Conservation (phyloP, 192 early-diverging fungal species). For the Endogone sp. region DNA sequence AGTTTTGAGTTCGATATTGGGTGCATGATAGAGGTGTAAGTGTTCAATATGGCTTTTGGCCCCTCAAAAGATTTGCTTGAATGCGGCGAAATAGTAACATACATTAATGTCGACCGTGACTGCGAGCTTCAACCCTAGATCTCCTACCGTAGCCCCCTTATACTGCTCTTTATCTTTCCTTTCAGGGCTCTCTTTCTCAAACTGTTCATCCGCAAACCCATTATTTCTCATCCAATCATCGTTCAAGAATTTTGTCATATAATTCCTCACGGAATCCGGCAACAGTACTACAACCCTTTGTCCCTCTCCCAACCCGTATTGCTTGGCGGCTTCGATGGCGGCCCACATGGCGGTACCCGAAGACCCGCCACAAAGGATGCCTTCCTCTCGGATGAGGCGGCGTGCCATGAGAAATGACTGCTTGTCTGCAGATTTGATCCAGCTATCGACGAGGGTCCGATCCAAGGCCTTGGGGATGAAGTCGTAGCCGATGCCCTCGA, state of each 20-base stretch:
- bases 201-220: conserved; percentile 83
- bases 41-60: neutral
- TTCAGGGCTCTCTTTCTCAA: conserved; percentile 57
- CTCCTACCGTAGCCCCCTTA: conserved; percentile 75
- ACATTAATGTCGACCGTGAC: conserved; percentile 75
- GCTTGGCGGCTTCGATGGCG: conserved; percentile 80
- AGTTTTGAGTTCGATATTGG: no score
- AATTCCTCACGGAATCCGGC: conserved; percentile 98
- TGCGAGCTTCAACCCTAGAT: conserved; percentile 79
- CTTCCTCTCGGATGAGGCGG: conserved; percentile 94
- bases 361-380: conserved; percentile 94
- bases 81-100: neutral
- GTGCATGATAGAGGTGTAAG: neutral
- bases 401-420: conserved; percentile 94
- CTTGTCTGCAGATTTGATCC: conserved; percentile 98
- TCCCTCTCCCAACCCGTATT: conserved; percentile 64
- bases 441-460: conserved; percentile 79
- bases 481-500: conserved; percentile 99
- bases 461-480: conserved; percentile 95
- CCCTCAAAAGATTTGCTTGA: conserved; percentile 1
- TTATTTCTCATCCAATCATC: conserved; percentile 94
- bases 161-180: conserved; percentile 71
- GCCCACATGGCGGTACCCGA: conserved; percentile 91
- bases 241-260: conserved; percentile 99
- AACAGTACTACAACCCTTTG: conserved; percentile 93